These are phyloP conservation scores for Zygoascus hellenicus DNA, from an alignment of 1,139 yeast species.

Conservation along the genomic window DNA sequence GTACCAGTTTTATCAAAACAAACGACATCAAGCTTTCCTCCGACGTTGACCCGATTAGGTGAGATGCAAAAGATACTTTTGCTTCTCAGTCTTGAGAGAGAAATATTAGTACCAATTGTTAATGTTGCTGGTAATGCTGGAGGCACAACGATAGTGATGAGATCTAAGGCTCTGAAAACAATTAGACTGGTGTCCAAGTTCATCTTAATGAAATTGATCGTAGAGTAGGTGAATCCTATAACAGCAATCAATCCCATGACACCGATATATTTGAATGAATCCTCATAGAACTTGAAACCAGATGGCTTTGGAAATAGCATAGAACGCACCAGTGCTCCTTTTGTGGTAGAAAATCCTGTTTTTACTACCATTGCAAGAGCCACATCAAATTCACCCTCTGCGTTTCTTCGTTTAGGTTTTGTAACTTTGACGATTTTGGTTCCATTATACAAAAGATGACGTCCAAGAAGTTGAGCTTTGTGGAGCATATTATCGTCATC, in stretches of 20 bases:
- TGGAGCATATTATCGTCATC: neutral
- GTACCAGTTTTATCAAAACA: constrained; percentile 98
- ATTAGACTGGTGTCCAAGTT: constrained; percentile 66
- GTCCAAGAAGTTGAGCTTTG: constrained; percentile 41
- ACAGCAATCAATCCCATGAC: constrained; percentile 85
- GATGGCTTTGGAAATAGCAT: constrained; percentile 95
- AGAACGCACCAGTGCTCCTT: constrained; percentile 90
- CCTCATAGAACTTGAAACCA: constrained; percentile 88
- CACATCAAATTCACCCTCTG: constrained; percentile 43
- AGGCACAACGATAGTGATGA: constrained; percentile 94
- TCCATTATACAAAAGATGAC: constrained; percentile 77
- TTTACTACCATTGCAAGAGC: constrained; percentile 84
- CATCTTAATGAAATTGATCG: constrained; percentile 71
- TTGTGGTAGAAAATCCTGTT: constrained; percentile 92
- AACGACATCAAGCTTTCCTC: constrained; percentile 84
- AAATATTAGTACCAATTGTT: constrained; percentile 93
- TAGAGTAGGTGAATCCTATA: constrained; percentile 77
- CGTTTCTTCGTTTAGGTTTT: constrained; percentile 45
- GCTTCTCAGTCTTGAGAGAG: constrained; percentile 65
- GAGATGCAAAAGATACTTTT: constrained; percentile 79
- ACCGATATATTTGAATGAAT: constrained; percentile 92
- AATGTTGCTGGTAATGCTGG: constrained; percentile 97
- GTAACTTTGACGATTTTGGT: constrained; percentile 83
- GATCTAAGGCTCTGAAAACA: constrained; percentile 82
- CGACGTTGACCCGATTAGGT: constrained; percentile 89